These are phyloP conservation scores for Amphirosellinia nigrospora DNA, from an alignment of 495 filamentous ascomycete genomes.

Conservation along the genomic window DNA sequence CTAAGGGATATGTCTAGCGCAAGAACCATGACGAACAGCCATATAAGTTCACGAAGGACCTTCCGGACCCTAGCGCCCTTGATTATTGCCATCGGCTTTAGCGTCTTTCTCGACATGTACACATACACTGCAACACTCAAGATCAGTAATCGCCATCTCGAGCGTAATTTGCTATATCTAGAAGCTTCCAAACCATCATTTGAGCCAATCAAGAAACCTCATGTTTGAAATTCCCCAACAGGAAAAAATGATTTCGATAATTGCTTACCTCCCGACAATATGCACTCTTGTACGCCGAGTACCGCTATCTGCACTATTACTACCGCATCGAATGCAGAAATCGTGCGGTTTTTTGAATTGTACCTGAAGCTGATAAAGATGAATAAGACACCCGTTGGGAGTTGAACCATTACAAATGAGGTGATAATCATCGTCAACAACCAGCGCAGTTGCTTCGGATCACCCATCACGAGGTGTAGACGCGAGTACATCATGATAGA, in stretches of 20 bases:
- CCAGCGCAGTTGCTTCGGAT: conserved; percentile 54
- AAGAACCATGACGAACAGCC: conserved; percentile 58
- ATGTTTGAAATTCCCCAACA: too few species aligned
- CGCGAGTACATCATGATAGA: conserved; percentile 71
- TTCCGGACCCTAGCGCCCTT: conserved; percentile 15
- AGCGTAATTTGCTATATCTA: too few species aligned
- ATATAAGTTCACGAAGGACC: conserved; percentile 49
- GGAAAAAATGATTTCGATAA: too few species aligned
- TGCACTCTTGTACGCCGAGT: conserved; percentile 63
- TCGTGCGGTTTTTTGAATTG: conserved; percentile 45
- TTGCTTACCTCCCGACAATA: conserved; percentile 58
- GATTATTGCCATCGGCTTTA: conserved; percentile 47
- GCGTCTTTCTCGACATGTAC: conserved; percentile 57
- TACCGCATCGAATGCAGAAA: conserved; percentile 57
- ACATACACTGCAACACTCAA: conserved; percentile 58
- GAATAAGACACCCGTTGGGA: conserved; percentile 52
- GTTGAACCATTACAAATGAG: conserved; percentile 60
- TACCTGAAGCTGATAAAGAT: conserved; percentile 55
- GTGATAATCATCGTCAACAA: conserved; percentile 64
- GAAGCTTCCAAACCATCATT: too few species aligned
- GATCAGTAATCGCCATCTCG: too few species aligned
- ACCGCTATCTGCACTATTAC: conserved; percentile 63
- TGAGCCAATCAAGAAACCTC: too few species aligned
- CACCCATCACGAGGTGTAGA: conserved; percentile 60
- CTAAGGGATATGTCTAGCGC: conserved; percentile 43